A percentile compares a stretch with the other conserved stretches of the same genome.
These are phyloP conservation scores for Penicillium verhagenii DNA, from an alignment of 495 filamentous ascomycete genomes.

Conservation along the genomic window DNA sequence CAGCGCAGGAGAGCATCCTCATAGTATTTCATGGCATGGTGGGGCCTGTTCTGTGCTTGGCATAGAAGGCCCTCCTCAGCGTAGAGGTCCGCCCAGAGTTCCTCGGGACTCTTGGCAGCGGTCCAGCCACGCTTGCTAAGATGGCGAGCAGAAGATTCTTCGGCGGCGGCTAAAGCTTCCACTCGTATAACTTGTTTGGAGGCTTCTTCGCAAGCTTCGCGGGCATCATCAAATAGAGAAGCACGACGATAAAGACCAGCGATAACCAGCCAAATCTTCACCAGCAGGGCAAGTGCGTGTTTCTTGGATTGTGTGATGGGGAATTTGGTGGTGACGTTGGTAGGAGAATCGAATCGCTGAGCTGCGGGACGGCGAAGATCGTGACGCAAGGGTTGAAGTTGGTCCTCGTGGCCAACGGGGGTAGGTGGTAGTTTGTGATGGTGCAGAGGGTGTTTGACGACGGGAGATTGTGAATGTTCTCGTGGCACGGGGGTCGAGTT, in stretches of 20 bases:
- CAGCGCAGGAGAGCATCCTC: conserved; percentile 75
- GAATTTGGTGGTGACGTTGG: conserved; percentile 38
- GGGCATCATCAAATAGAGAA: conserved; percentile 71
- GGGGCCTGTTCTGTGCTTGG: conserved; percentile 57
- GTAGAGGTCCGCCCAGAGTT: conserved; percentile 77
- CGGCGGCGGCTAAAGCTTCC: conserved; percentile 39
- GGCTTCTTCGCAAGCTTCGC: conserved; percentile 80
- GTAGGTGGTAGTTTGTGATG: conserved; percentile 39
- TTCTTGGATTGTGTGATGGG: conserved; percentile 46
- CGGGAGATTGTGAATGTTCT: conserved; percentile 15
- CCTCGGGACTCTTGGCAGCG: conserved; percentile 69
- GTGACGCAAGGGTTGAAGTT: conserved; percentile 53
- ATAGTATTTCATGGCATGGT: conserved; percentile 68
- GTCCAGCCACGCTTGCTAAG: conserved; percentile 69
- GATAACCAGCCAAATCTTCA: conserved; percentile 87
- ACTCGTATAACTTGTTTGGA: conserved; percentile 57
- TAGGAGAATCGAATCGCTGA: conserved; percentile 46
- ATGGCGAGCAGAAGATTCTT: conserved; percentile 49
- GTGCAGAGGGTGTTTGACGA: conserved; percentile 41
- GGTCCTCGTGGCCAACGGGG: conserved; percentile 45
- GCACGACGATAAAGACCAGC: conserved; percentile 83
- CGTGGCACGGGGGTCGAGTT: conserved; percentile 21
- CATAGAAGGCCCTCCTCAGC: conserved; percentile 73
- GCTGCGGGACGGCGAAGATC: conserved; percentile 49
- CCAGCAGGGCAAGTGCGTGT: conserved; percentile 59